Evolutionary conservation across 116 monocot species (phyloP).

Genomic region (Phalaenopsis hybrid): DNA sequence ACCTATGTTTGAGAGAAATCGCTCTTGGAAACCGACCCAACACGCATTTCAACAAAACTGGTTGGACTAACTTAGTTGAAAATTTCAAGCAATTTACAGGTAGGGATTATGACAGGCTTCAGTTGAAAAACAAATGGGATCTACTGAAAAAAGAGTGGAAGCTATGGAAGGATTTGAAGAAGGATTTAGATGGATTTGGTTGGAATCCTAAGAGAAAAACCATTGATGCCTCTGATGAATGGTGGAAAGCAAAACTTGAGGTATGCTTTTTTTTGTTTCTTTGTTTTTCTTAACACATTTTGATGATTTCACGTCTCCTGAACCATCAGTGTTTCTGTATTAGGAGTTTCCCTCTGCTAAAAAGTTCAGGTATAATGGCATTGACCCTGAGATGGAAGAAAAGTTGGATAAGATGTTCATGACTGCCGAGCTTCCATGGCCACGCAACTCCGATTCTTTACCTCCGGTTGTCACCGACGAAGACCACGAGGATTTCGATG

Average conservation of each 20-base stretch:
- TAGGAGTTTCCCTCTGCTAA: conserved; percentile 6
- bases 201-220: conserved; percentile 8
- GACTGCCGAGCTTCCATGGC: background rate
- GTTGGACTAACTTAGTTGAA: background rate
- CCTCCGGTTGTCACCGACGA: background rate
- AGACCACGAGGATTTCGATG: background rate
- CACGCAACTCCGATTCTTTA: background rate
- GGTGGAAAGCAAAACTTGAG: conserved; percentile 4
- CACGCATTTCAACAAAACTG: conserved; percentile 7
- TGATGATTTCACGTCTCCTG: background rate
- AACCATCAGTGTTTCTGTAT: background rate
- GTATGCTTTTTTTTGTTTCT: background rate
- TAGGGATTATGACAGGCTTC: conserved; percentile 3
- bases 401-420: conserved; percentile 9
- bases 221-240: conserved; percentile 2
- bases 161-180: conserved; percentile 13
- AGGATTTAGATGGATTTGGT: background rate
- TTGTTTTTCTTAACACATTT: background rate
- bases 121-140: conserved; percentile 16
- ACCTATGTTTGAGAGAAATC: conserved; percentile 5
- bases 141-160: conserved; percentile 8
- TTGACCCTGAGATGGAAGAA: conserved; percentile 6
- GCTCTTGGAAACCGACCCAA: conserved; percentile 8
- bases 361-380: conserved; percentile 2
- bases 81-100: conserved; percentile 5